A percentile compares a stretch with the other conserved stretches of the same genome.
phyloP scores from a whole-genome alignment of 2,329 filamentous ascomycete genomes.

The Rhynchosporium graminicola region DNA sequence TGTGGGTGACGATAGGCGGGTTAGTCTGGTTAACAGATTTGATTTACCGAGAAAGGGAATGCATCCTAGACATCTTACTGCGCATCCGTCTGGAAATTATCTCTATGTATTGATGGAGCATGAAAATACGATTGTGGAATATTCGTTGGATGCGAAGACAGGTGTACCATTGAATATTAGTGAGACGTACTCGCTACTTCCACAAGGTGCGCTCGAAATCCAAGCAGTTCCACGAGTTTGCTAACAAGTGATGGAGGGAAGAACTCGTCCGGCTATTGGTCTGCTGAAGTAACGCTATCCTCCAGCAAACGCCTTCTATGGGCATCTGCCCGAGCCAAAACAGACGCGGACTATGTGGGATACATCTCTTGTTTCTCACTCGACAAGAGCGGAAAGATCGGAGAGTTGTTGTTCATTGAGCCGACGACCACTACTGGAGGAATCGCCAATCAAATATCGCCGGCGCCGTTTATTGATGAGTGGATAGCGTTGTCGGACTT shows the following conservation, averaged over 20 bases:
- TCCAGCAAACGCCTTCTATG: slow-evolving; percentile 10
- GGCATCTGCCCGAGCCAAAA: slow-evolving; percentile 15
- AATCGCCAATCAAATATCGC: slow-evolving; percentile 11
- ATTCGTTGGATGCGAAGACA: slow-evolving; percentile 1
- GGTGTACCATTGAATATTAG: not conserved
- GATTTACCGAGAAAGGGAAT: slow-evolving; percentile 4
- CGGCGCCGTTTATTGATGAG: slow-evolving; percentile 9
- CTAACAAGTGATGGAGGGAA: slow-evolving; percentile 1
- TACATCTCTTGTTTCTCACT: slow-evolving; percentile 15
- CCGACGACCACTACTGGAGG: slow-evolving; percentile 15
- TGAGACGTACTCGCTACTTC: slow-evolving; percentile 11
- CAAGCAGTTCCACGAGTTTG: too few species aligned
- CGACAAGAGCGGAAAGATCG: slow-evolving; percentile 1
- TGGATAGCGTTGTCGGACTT: slow-evolving; percentile 15
- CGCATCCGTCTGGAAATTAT: slow-evolving; percentile 16
- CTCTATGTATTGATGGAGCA: slow-evolving; percentile 20
- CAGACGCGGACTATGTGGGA: not conserved
- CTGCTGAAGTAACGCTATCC: slow-evolving; percentile 17
- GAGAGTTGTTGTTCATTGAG: slow-evolving; percentile 1
- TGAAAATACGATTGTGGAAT: slow-evolving; percentile 17
- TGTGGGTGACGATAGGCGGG: not conserved
- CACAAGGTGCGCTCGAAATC: not conserved
- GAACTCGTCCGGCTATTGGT: slow-evolving; percentile 15
- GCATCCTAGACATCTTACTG: slow-evolving; percentile 22
- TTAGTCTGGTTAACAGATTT: not conserved